A percentile compares a stretch with the other conserved stretches of the same genome.
Conservation (phyloP, 345 rosid genomes). For the Dovyalis caffra region DNA sequence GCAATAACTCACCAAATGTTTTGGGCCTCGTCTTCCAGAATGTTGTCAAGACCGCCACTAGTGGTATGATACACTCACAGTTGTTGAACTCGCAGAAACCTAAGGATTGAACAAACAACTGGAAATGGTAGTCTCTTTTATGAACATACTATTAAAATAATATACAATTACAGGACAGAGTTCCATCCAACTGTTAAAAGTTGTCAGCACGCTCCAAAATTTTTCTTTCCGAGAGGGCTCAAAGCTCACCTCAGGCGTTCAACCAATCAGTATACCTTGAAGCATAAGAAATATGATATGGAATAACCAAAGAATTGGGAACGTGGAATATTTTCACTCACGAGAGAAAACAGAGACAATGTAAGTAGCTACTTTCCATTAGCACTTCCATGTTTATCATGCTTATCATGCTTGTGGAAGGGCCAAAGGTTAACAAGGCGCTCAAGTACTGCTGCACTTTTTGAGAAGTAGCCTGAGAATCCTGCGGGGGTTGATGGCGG, state of each 20-base stretch:
- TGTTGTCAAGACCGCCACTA: too few species aligned
- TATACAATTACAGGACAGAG: not conserved
- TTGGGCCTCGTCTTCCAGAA: too few species aligned
- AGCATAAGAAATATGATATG: not conserved
- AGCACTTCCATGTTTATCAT: slow-evolving; percentile 23
- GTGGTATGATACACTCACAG: too few species aligned
- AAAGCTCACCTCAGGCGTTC: not conserved
- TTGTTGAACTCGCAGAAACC: too few species aligned
- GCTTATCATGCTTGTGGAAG: slow-evolving; percentile 35
- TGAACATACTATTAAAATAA: not conserved
- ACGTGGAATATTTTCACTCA: not conserved
- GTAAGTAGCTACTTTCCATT: slow-evolving; percentile 14
- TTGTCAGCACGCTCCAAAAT: slow-evolving; percentile 7
- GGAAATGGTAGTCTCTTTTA: not conserved
- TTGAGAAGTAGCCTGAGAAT: slow-evolving; percentile 90
- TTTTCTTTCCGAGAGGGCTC: not conserved
- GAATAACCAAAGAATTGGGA: not conserved
- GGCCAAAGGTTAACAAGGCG: slow-evolving; percentile 39
- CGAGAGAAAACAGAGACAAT: not conserved
- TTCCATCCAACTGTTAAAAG: not conserved
- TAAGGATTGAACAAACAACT: not conserved
- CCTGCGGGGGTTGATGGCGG: slow-evolving; percentile 88
- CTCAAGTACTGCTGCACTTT: slow-evolving; percentile 85
- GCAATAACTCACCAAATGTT: too few species aligned
- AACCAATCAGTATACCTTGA: not conserved